Conservation (phyloP, 2,329 filamentous ascomycete species). For the Helotiales sp. region DNA sequence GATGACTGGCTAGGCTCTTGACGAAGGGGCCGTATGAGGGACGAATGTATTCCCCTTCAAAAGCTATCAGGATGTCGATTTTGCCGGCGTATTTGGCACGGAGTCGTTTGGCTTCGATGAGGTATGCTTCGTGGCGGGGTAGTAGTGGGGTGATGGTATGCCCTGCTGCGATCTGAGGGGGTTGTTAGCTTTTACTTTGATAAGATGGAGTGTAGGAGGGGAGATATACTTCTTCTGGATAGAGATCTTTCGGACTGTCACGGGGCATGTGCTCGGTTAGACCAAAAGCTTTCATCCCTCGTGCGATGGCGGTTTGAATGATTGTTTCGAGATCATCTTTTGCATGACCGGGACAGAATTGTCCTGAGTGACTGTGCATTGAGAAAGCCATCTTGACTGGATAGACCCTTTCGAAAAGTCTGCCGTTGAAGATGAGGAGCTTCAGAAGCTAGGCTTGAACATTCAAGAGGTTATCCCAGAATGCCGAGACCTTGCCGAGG, state of each 20-base stretch:
- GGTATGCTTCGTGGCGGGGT: constrained; percentile 68
- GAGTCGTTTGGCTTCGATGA: constrained; percentile 72
- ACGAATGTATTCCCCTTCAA: constrained; percentile 92
- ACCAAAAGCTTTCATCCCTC: constrained; percentile 80
- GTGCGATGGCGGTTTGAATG: constrained; percentile 72
- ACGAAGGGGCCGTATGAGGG: constrained; percentile 61
- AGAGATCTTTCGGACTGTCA: constrained; percentile 70
- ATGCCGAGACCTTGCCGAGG: not conserved
- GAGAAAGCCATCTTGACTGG: constrained; percentile 78
- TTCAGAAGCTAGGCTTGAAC: not conserved
- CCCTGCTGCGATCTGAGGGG: constrained; percentile 30
- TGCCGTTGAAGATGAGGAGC: not conserved
- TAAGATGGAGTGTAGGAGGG: not conserved
- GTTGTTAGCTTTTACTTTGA: not conserved
- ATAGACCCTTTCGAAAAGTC: not conserved
- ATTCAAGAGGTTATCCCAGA: too few relatives aligned
- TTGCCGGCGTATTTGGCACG: constrained; percentile 66
- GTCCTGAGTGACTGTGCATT: constrained; percentile 96
- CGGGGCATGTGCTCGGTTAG: constrained; percentile 96
- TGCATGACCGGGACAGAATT: constrained; percentile 93
- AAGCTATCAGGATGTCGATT: constrained; percentile 83
- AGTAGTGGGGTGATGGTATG: constrained; percentile 46
- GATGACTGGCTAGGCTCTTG: constrained; percentile 53
- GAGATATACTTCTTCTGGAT: constrained; percentile 77
- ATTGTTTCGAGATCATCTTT: constrained; percentile 82